Evolutionary conservation across 306 rosid genomes (phyloP).

Genomic region (Sicyos edulis): DNA sequence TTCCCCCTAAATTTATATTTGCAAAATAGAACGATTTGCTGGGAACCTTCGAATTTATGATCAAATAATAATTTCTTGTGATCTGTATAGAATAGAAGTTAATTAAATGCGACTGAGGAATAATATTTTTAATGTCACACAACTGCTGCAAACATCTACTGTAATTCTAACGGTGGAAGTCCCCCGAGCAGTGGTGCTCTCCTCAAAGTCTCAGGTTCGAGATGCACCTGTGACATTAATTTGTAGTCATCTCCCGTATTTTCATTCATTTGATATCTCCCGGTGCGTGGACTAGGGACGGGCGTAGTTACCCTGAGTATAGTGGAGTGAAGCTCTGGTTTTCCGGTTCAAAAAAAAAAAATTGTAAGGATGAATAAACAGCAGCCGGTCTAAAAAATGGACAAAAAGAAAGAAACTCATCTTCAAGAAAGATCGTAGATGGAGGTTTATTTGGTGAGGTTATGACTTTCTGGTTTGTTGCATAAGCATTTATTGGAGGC

Average conservation of each 20-base stretch:
- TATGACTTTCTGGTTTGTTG: not conserved
- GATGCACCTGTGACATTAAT: too few relatives aligned
- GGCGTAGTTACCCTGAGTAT: too few relatives aligned
- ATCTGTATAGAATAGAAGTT: too few relatives aligned
- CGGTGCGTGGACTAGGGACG: too few relatives aligned
- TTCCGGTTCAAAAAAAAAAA: too few relatives aligned
- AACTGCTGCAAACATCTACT: not conserved
- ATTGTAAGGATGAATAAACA: too few relatives aligned
- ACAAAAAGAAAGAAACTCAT: not conserved
- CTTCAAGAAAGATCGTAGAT: not conserved
- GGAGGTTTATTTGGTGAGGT: not conserved
- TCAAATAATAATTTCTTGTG: not conserved
- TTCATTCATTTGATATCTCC: too few relatives aligned
- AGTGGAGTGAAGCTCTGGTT: too few relatives aligned
- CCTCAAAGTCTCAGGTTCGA: too few relatives aligned
- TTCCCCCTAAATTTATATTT: constrained; percentile 16
- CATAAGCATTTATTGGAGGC: not conserved
- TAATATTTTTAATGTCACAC: not conserved
- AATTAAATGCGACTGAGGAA: not conserved
- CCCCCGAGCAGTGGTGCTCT: too few relatives aligned
- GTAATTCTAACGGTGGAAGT: not conserved
- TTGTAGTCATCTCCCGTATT: too few relatives aligned
- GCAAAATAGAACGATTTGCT: constrained; percentile 3
- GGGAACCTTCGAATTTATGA: not conserved
- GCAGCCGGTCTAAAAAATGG: too few relatives aligned